Evolutionary conservation across 2,329 filamentous ascomycete species (phyloP).

Genomic region (Septoria petroselini): DNA sequence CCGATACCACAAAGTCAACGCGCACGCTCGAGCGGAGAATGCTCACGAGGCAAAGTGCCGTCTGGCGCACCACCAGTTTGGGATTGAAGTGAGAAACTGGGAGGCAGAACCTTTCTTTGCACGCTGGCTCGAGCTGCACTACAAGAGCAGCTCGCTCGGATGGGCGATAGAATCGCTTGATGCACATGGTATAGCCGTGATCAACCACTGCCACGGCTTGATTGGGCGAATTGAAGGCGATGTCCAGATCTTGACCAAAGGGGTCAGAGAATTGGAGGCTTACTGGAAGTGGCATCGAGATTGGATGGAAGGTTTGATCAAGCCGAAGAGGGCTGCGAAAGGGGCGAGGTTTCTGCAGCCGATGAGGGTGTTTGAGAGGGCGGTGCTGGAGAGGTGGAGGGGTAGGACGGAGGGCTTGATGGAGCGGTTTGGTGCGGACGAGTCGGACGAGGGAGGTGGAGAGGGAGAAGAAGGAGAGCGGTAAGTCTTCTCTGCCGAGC

Average conservation of each 20-base stretch:
- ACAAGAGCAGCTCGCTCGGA: not conserved
- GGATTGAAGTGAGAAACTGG: not conserved
- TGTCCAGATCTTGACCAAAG: not conserved
- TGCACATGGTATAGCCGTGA: not conserved
- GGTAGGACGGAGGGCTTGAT: not conserved
- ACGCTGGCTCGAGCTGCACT: not conserved
- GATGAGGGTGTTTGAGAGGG: not conserved
- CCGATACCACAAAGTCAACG: not conserved
- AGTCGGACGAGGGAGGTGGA: not conserved
- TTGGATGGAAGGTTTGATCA: not conserved
- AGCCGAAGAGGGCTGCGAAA: not conserved
- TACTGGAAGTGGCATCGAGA: not conserved
- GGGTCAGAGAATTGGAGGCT: not conserved
- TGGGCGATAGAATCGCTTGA: not conserved
- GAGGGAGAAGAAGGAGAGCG: too few relatives aligned
- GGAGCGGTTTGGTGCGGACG: not conserved
- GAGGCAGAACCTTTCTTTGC: not conserved
- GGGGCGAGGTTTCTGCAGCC: conserved; percentile 24
- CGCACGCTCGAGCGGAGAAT: not conserved
- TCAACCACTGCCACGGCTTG: not conserved
- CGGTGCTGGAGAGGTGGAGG: not conserved
- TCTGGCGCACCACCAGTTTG: not conserved
- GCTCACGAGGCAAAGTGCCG: not conserved
- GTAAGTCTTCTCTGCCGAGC: too few relatives aligned
- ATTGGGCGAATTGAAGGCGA: not conserved